Conservation (phyloP, 805 yeast species). For the Yarrowia sp. region DNA sequence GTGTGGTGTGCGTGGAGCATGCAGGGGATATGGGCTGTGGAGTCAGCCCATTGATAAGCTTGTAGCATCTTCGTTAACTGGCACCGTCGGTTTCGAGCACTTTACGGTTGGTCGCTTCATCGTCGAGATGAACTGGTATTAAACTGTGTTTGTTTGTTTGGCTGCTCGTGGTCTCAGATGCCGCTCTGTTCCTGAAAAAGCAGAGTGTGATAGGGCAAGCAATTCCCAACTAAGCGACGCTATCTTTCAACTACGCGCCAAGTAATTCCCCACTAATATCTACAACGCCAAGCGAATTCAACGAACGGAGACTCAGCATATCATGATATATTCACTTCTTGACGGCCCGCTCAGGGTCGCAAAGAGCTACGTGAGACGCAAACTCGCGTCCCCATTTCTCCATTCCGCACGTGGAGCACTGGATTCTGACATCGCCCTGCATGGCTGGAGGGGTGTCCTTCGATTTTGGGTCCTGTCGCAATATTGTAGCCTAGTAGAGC, state of each 20-base stretch:
- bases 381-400: conserved; percentile 2
- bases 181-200: too few species aligned
- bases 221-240: too few species aligned
- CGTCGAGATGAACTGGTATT: too few species aligned
- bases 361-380: neutral
- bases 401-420: conserved; percentile 21
- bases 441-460: neutral
- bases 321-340: neutral
- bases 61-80: neutral
- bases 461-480: neutral
- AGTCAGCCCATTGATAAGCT: neutral
- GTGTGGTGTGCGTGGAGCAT: neutral
- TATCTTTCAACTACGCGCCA: too few species aligned
- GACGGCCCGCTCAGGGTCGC: neutral
- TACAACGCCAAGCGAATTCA: too few species aligned
- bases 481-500: neutral
- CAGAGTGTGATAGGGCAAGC: too few species aligned
- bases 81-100: neutral
- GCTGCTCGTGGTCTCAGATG: too few species aligned
- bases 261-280: too few species aligned
- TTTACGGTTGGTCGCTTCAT: neutral
- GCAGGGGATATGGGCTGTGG: conserved; percentile 1
- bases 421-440: conserved; percentile 10
- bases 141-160: too few species aligned
- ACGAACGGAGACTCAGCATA: too few species aligned